A percentile compares a stretch with the other conserved stretches of the same genome.
These are phyloP conservation scores for Fusarium sp. DNA, from an alignment of 2,329 filamentous ascomycete genomes.

Conservation along the genomic window DNA sequence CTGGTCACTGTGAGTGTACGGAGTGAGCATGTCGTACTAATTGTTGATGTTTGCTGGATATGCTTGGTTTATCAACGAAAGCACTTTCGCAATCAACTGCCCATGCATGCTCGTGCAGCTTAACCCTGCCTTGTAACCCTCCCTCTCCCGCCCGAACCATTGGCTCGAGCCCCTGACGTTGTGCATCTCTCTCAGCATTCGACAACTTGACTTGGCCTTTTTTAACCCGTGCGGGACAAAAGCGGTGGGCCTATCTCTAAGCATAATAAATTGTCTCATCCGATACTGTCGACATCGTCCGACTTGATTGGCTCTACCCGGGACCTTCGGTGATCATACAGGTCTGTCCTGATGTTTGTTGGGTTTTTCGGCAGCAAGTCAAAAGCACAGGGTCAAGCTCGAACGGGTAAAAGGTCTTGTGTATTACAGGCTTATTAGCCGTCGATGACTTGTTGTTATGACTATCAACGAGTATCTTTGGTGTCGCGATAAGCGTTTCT, in stretches of 20 bases:
- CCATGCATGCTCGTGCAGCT: slow-evolving; percentile 17
- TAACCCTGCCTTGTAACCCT: slow-evolving; percentile 1
- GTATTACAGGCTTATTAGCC: slow-evolving; percentile 8
- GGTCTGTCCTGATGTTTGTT: slow-evolving; percentile 20
- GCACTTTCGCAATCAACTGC: neutral
- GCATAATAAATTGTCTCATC: slow-evolving; percentile 20
- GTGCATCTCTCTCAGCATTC: slow-evolving; percentile 26
- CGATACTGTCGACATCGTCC: neutral
- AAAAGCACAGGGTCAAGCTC: slow-evolving; percentile 10
- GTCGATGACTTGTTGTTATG: neutral
- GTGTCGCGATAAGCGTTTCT: neutral
- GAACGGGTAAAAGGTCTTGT: slow-evolving; percentile 29
- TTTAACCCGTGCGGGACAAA: slow-evolving; percentile 26
- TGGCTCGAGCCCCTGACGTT: slow-evolving; percentile 39
- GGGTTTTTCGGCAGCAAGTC: slow-evolving; percentile 4
- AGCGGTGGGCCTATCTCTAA: slow-evolving; percentile 8
- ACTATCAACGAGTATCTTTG: neutral
- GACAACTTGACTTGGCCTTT: neutral
- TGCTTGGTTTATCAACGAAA: neutral
- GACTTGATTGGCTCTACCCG: slow-evolving; percentile 28
- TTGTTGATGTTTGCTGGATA: neutral
- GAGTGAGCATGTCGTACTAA: neutral
- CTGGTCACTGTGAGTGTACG: neutral
- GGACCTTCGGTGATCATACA: slow-evolving; percentile 8
- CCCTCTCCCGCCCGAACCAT: slow-evolving; percentile 33